Conservation (phyloP, 1,139 yeast species). For the Yamadazyma blattariae region DNA sequence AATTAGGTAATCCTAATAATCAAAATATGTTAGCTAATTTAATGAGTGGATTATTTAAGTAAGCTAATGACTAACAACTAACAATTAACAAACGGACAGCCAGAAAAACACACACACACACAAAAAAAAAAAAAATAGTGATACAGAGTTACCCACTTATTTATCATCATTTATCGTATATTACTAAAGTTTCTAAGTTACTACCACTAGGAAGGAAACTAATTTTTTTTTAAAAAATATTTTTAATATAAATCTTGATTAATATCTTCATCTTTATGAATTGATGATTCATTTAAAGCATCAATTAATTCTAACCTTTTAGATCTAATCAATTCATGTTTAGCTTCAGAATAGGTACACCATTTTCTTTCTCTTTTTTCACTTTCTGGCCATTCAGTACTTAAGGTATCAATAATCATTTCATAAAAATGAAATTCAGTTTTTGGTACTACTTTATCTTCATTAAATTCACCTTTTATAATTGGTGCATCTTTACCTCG, state of each 20-base stretch:
- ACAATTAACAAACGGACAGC: no score
- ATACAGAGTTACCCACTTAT: no score
- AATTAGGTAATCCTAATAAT: slow-evolving; percentile 53
- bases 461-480: slow-evolving; percentile 36
- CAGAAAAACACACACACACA: no score
- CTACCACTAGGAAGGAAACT: no score
- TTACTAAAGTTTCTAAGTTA: no score
- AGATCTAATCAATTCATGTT: slow-evolving; percentile 54
- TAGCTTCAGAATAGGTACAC: slow-evolving; percentile 75
- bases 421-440: slow-evolving; percentile 86
- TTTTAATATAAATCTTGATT: slow-evolving; percentile 4
- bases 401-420: slow-evolving; percentile 56
- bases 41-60: slow-evolving; percentile 75
- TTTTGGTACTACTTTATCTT: slow-evolving; percentile 49
- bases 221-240: no score
- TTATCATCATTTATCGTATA: no score
- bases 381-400: slow-evolving; percentile 73
- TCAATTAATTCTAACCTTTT: slow-evolving; percentile 67
- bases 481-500: slow-evolving; percentile 60
- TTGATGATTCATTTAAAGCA: slow-evolving; percentile 58
- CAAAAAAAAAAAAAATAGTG: no score
- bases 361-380: slow-evolving; percentile 68
- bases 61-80: slow-evolving; percentile 5
- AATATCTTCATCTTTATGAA: slow-evolving; percentile 29
- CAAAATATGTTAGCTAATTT: slow-evolving; percentile 75